Percentiles rank a stretch among this genome's conserved stretches.
Evolutionary conservation across 805 yeast species (phyloP).

Genomic region (Nematodospora valgi): DNA sequence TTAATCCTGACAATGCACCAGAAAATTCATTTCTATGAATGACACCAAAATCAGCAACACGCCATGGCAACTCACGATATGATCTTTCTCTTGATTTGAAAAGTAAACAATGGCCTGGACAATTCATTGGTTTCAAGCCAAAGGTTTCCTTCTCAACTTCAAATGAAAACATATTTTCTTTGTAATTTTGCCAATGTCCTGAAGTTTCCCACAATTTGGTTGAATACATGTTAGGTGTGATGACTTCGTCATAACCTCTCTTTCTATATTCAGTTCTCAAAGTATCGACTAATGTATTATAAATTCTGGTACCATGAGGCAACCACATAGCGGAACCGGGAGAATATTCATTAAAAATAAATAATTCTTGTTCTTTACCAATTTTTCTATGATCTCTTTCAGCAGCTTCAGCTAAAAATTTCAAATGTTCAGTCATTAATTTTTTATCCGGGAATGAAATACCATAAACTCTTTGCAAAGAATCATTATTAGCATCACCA

Average conservation of each 20-base stretch:
- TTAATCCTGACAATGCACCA: conserved; percentile 87
- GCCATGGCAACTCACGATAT: conserved; percentile 96
- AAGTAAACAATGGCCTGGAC: conserved; percentile 91
- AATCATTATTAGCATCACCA: conserved; percentile 90
- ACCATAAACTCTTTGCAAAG: conserved; percentile 96
- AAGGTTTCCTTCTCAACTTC: conserved; percentile 94
- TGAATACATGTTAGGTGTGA: conserved; percentile 98
- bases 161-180: conserved; percentile 95
- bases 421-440: conserved; percentile 89
- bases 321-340: conserved; percentile 99
- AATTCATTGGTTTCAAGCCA: conserved; percentile 93
- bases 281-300: conserved; percentile 78
- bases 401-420: conserved; percentile 93
- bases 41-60: conserved; percentile 98
- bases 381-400: conserved; percentile 94
- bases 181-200: conserved; percentile 98
- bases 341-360: conserved; percentile 92
- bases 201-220: conserved; percentile 97
- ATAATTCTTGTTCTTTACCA: conserved; percentile 94
- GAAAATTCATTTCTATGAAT: conserved; percentile 95
- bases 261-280: conserved; percentile 80
- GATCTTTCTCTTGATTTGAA: conserved; percentile 92
- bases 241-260: conserved; percentile 97
- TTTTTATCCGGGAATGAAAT: conserved; percentile 98
- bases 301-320: conserved; percentile 98